Base-by-base conservation (phyloP, 768 basidiomycete genomes). In the Dendrothele bispora region DNA sequence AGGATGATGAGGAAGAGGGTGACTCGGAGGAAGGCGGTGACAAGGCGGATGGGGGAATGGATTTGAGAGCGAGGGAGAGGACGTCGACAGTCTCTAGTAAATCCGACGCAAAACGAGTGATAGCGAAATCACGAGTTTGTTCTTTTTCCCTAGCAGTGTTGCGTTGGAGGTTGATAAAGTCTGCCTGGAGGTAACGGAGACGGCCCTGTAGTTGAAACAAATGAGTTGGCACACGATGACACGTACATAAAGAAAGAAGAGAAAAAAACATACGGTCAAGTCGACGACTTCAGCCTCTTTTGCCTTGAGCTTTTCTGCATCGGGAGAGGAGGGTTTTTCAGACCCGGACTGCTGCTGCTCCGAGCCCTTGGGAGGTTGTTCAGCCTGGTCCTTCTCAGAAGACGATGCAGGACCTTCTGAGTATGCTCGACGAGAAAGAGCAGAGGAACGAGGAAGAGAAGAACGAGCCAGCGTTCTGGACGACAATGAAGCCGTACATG, bases 141-240 rank as follows among this genome's bases (percentile, higher is more conserved):
- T 89, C 84, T 73, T 89, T 92, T 71, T 98, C 97, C 51, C 88
- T 80, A 24, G 86, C 85, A 45, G 93, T 80, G 59, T 94, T 92
- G 46, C 94, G 88, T 63, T 95, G 93, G 36, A 97, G 77, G 67
- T 98, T 99, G 36, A 95, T 72, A 69, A 93, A 94, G 71, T 99
- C 97, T 58, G 97, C 97, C 62, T 94, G 88, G 49, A 91, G 76
- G 64, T 98, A 97, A 39, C 88, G 85, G 57, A 97, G 76, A 53
- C 93, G 90, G 63, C 84, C 78, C 95, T 97, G 65, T 17, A 30
- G 7, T 48, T 55, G 39, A 53, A 48, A 46, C 26, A 12, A 41
- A 43, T 55, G 5, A 38, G 55, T 49, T 48, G 53, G 56, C 28
- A 22, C 43, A 25, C 26, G 46, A 39, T 40, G 41, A 38, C 22